Percentiles rank a stretch among this genome's conserved stretches.
phyloP scores from a whole-genome alignment of 805 yeast species.

The Osmozyma mogii region DNA sequence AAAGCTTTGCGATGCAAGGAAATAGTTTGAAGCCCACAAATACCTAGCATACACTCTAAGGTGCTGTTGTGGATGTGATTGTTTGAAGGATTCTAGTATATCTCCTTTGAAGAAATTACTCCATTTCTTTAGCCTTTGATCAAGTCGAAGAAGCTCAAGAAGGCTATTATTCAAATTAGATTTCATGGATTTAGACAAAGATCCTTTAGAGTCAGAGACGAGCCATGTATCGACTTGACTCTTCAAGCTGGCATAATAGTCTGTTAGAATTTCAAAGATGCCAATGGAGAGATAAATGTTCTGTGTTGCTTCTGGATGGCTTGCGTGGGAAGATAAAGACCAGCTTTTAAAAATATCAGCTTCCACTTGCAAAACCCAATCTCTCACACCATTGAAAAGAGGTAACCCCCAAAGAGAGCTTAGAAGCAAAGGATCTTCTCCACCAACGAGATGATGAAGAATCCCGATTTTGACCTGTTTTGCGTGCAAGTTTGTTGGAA shows the following conservation, averaged over 20 bases:
- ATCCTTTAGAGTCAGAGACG: conserved; percentile 13
- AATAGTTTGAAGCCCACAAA: conserved; percentile 24
- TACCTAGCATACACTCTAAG: conserved; percentile 1
- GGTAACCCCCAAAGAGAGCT: conserved; percentile 33
- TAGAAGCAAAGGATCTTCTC: conserved; percentile 21
- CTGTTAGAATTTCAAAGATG: conserved; percentile 40
- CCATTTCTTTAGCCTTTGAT: conserved; percentile 46
- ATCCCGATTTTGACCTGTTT: conserved; percentile 19
- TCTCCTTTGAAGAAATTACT: conserved; percentile 19
- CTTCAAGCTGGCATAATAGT: conserved; percentile 29
- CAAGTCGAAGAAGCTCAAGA: conserved; percentile 30
- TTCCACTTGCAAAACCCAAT: conserved; percentile 30
- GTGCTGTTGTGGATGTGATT: background rate
- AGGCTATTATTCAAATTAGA: conserved; percentile 25
- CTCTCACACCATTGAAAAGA: conserved; percentile 25
- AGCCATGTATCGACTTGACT: conserved; percentile 16
- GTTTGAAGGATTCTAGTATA: background rate
- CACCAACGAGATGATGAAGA: conserved; percentile 17
- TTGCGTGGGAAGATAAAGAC: no score
- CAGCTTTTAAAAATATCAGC: conserved; percentile 8
- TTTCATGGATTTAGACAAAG: conserved; percentile 11
- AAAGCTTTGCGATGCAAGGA: conserved; percentile 16
- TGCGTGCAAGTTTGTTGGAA: conserved; percentile 9
- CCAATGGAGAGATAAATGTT: conserved; percentile 26
- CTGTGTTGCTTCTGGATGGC: no score